Percentiles rank a stretch among this genome's conserved stretches.
These are phyloP conservation scores for Pyricularia pennisetigena DNA, from an alignment of 2,329 filamentous ascomycete genomes.

Conservation along the genomic window DNA sequence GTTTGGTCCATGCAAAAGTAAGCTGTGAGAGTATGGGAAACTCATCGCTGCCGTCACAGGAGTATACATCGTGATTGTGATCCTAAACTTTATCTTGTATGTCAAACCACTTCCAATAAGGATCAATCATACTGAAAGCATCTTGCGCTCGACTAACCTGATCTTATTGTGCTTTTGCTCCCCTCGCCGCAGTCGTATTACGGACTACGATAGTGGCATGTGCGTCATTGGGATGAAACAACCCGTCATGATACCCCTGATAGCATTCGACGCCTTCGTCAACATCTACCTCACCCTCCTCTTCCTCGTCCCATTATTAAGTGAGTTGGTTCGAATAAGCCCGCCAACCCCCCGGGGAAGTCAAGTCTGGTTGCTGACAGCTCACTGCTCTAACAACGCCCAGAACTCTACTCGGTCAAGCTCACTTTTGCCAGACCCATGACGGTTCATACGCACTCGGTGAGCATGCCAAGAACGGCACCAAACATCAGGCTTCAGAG, in stretches of 20 bases:
- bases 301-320: slow-evolving; percentile 46
- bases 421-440: background rate
- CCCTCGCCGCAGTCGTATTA: slow-evolving; percentile 36
- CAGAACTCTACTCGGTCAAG: background rate
- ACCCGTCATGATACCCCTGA: slow-evolving; percentile 49
- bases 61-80: slow-evolving; percentile 34
- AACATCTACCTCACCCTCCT: slow-evolving; percentile 54
- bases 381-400: background rate
- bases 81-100: slow-evolving; percentile 52
- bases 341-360: background rate
- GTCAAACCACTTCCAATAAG: slow-evolving; percentile 11
- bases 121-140: background rate
- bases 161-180: background rate
- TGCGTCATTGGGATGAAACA: slow-evolving; percentile 55
- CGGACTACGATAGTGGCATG: slow-evolving; percentile 40
- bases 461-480: background rate
- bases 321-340: background rate
- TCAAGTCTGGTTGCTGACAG: background rate
- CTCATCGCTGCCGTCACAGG: slow-evolving; percentile 17
- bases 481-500: background rate
- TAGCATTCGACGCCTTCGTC: slow-evolving; percentile 48
- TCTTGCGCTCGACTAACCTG: background rate
- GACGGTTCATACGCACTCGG: background rate
- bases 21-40: slow-evolving; percentile 14
- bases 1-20: background rate